Evolutionary conservation across 495 filamentous ascomycete species (phyloP).

Genomic region (Mytilinidion resinicola): DNA sequence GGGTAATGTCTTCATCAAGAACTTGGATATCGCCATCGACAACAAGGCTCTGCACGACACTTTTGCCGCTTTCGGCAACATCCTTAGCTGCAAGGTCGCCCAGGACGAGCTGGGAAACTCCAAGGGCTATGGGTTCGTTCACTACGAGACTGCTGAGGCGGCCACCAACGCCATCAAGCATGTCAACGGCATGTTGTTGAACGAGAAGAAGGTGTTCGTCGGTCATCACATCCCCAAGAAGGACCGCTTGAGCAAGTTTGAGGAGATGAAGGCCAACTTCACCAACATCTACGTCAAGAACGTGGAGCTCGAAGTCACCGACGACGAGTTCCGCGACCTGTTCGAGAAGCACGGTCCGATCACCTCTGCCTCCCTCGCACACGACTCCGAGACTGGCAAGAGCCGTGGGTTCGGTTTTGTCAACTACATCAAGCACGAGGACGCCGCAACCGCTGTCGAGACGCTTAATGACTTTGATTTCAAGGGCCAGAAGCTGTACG

Average conservation of each 20-base stretch:
- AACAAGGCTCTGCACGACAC: slow-evolving; percentile 99
- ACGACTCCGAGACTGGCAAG: slow-evolving; percentile 76
- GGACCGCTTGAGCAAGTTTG: slow-evolving; percentile 99
- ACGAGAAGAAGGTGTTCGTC: slow-evolving; percentile 99
- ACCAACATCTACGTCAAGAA: slow-evolving; percentile 99
- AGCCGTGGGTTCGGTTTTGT: slow-evolving; percentile 98
- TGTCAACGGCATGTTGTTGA: slow-evolving; percentile 98
- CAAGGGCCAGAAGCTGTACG: slow-evolving; percentile 90
- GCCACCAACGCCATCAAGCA: slow-evolving; percentile 97
- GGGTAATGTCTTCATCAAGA: slow-evolving; percentile 99
- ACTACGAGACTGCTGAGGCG: slow-evolving; percentile 99
- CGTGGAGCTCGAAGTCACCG: slow-evolving; percentile 75
- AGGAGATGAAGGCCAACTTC: slow-evolving; percentile 99
- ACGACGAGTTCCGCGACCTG: slow-evolving; percentile 88
- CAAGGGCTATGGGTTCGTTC: slow-evolving; percentile 98
- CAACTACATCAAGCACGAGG: slow-evolving; percentile 89
- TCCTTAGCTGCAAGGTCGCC: slow-evolving; percentile 98
- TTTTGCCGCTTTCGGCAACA: slow-evolving; percentile 98
- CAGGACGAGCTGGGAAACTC: slow-evolving; percentile 94
- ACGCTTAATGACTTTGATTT: slow-evolving; percentile 87
- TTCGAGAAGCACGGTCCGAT: slow-evolving; percentile 91
- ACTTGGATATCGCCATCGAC: slow-evolving; percentile 95
- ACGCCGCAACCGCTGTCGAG: slow-evolving; percentile 81
- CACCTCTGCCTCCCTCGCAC: slow-evolving; percentile 90
- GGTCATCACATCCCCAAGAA: slow-evolving; percentile 99